phyloP scores from a whole-genome alignment of 2,329 filamentous ascomycete genomes.

The Fusarium sp. region DNA sequence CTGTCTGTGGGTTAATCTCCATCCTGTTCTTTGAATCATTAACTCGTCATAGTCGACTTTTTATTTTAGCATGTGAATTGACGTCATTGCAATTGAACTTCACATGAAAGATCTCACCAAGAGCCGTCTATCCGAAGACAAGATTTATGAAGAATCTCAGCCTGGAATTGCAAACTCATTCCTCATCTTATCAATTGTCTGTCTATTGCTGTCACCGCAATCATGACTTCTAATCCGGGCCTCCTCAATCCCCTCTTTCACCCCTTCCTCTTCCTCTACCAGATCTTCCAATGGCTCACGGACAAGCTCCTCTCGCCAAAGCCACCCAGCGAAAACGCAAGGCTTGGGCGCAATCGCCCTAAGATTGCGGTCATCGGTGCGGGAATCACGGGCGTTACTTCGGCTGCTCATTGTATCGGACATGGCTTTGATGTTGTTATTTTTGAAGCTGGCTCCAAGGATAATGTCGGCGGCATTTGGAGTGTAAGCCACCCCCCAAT shows the following conservation, averaged over 20 bases:
- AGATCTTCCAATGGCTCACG: constrained; percentile 72
- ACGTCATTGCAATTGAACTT: constrained; percentile 43
- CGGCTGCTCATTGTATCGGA: constrained; percentile 84
- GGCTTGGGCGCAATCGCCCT: constrained; percentile 64
- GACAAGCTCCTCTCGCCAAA: constrained; percentile 74
- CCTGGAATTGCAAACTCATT: background rate
- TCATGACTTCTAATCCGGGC: constrained; percentile 49
- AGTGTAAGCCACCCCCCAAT: constrained; percentile 62
- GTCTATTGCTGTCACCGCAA: background rate
- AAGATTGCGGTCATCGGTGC: constrained; percentile 77
- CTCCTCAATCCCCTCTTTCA: constrained; percentile 58
- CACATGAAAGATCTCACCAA: constrained; percentile 17
- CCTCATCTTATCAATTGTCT: background rate
- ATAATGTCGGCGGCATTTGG: constrained; percentile 83
- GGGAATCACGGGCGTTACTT: constrained; percentile 79
- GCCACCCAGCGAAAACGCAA: constrained; percentile 69
- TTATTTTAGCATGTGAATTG: constrained; percentile 35
- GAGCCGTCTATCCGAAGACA: background rate
- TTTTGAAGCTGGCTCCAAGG: constrained; percentile 76
- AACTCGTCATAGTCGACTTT: constrained; percentile 25
- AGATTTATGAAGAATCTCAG: constrained; percentile 4
- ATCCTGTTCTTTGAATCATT: constrained; percentile 23
- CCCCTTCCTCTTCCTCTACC: constrained; percentile 71
- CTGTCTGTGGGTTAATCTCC: constrained; percentile 4
- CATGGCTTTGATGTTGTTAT: constrained; percentile 86